Evolutionary conservation across 1,284 basidiomycete genomes (phyloP).

Genomic region (Cerioporus squamosus): DNA sequence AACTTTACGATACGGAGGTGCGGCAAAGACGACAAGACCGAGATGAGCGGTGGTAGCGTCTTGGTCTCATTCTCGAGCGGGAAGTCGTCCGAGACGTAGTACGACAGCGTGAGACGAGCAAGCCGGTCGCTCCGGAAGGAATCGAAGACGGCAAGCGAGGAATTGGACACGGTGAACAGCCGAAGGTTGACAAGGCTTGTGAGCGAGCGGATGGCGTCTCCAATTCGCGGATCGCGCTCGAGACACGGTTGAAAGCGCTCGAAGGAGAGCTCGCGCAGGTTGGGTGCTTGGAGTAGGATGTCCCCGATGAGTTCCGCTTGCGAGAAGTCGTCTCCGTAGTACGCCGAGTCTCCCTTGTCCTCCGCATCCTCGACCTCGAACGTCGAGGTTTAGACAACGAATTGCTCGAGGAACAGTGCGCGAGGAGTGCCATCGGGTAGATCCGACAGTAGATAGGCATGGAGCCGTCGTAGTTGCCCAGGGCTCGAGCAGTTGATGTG

Average conservation of each 20-base stretch:
- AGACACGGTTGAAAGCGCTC: constrained; percentile 11
- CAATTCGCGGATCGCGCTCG: constrained; percentile 1
- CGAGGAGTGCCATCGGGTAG: neutral
- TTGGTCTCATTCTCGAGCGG: neutral
- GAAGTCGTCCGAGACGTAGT: neutral
- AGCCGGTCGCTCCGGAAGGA: neutral
- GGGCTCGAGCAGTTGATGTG: neutral
- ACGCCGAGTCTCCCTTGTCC: too few relatives aligned
- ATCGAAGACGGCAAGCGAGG: neutral
- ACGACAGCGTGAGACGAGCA: constrained; percentile 4
- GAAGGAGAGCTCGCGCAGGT: constrained; percentile 1
- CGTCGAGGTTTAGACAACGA: neutral
- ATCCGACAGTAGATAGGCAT: neutral
- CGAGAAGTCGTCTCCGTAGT: constrained; percentile 3
- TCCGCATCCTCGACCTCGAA: neutral
- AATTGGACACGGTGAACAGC: constrained; percentile 4
- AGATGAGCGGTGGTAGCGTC: constrained; percentile 2
- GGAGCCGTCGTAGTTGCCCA: neutral
- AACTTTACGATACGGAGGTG: constrained; percentile 9
- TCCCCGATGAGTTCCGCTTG: constrained; percentile 10
- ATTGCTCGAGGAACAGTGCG: neutral
- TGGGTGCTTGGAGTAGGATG: constrained; percentile 3
- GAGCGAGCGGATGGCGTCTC: constrained; percentile 2
- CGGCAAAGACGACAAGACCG: neutral
- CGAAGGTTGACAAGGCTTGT: constrained; percentile 3